Base-by-base conservation (phyloP, 2,329 filamentous ascomycete genomes). In the Mycogone perniciosa region DNA sequence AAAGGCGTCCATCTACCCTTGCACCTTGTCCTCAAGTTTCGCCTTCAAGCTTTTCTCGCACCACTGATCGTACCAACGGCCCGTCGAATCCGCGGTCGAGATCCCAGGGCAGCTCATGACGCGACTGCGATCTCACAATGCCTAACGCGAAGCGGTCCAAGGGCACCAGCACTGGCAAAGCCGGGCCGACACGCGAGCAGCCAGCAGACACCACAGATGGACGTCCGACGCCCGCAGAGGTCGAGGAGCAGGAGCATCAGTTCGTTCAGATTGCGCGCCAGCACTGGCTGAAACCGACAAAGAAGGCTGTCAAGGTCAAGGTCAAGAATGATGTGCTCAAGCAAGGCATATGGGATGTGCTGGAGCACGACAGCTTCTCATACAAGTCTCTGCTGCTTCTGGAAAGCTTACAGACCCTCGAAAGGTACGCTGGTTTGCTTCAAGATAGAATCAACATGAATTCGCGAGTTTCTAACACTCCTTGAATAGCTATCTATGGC, bases 391-490 rank as follows among this genome's bases (percentile, higher is more conserved):
- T 99, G 26, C 74, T 95, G 57, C 80, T 88, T 29, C 77, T 99
- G 50, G 93, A 99, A 70, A 92, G 90, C 60, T 71, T 97, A 60
- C 93, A 96, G 72, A 83, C 91, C 39, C 71, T 99, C 53, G 93
- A 99, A 68, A 87, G 80, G 85, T 88, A 71, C 27, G 47, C 2
- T 5, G 8, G 10, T 27, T 20, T 27, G n/a, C 5, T 9, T 52
- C 8, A 8, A 5, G 10, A 6, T 20, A 5, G 13, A 2, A 4
- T 20, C 2, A 10, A 6, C 1, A 26, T 26, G 6, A 27, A 26
- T 2, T 10, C 6, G 13, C 2, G 10, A 10, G 7, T 30, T 48
- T 50, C 65, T 69, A 52, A 70, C 56, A 31, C 20, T 37, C 30
- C 7, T 46, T 39, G 41, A 52, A 54, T 54, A 88, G 89, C 64